Evolutionary conservation across 768 basidiomycete genomes (phyloP).

Genomic region (Coprinopsis cinerea): DNA sequence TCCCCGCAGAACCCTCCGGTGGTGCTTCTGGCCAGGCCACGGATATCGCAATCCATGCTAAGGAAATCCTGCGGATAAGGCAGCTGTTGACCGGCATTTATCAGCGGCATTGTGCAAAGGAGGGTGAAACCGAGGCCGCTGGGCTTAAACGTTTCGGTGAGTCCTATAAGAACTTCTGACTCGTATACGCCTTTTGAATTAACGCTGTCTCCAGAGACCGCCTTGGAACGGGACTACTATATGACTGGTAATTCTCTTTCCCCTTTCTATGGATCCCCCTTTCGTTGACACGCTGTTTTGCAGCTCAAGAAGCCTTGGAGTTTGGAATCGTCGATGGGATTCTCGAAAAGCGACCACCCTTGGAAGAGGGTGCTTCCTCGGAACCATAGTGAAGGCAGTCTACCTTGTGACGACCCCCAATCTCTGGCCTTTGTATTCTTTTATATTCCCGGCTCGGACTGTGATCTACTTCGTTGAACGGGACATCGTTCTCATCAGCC

Average conservation of each 20-base stretch:
- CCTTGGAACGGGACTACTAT: conserved; percentile 92
- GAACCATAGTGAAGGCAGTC: conserved; percentile 11
- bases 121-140: conserved; percentile 55
- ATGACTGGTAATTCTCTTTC: conserved; percentile 64
- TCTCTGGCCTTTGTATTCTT: not conserved
- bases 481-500: not conserved
- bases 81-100: conserved; percentile 83
- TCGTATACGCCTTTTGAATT: conserved; percentile 10
- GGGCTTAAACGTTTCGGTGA: conserved; percentile 76
- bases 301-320: conserved; percentile 80
- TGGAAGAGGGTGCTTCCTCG: conserved; percentile 30
- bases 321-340: conserved; percentile 95
- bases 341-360: conserved; percentile 67
- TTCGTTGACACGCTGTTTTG: conserved; percentile 12
- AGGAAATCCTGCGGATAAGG: conserved; percentile 89
- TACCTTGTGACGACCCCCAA: not conserved
- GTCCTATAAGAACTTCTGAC: conserved; percentile 18
- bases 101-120: conserved; percentile 73
- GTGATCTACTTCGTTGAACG: not conserved
- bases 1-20: conserved; percentile 80
- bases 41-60: conserved; percentile 96
- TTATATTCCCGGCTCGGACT: not conserved
- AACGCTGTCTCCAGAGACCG: conserved; percentile 54
- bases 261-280: conserved; percentile 15
- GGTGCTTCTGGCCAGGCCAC: conserved; percentile 94